A percentile compares a stretch with the other conserved stretches of the same genome.
Conservation (phyloP, 352 stramenopile genomes). For the Blastocystis sp. region DNA sequence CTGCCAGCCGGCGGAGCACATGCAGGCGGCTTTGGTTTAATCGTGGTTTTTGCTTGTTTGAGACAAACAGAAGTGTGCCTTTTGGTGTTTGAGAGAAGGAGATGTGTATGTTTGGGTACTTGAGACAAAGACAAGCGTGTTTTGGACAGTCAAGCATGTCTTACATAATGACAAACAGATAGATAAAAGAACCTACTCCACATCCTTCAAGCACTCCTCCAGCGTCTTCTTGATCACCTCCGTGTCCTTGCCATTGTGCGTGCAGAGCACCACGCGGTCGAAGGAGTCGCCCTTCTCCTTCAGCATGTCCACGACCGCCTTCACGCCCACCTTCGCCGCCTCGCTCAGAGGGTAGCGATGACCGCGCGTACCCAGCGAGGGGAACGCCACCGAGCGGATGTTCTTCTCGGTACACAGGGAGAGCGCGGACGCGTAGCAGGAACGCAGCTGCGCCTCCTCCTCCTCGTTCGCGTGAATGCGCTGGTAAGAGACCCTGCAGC, state of each 20-base stretch:
- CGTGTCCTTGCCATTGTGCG: slow-evolving; percentile 4
- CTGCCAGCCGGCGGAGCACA: neutral
- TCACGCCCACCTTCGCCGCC: neutral
- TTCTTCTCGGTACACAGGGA: slow-evolving; percentile 15
- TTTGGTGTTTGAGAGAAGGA: neutral
- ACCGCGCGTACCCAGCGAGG: slow-evolving; percentile 7
- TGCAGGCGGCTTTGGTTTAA: neutral
- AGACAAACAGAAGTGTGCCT: no score
- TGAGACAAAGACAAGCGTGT: neutral
- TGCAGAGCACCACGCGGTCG: slow-evolving; percentile 34
- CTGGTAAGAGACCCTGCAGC: slow-evolving; percentile 23
- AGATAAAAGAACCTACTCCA: neutral
- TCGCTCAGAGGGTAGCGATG: slow-evolving; percentile 47
- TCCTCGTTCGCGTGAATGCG: slow-evolving; percentile 17
- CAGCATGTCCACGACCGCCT: neutral
- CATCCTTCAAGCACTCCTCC: neutral
- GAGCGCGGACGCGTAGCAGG: slow-evolving; percentile 1
- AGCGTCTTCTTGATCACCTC: neutral
- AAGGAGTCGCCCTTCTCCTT: neutral
- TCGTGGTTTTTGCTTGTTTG: neutral
- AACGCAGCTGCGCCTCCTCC: neutral
- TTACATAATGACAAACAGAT: neutral
- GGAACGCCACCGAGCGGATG: slow-evolving; percentile 24
- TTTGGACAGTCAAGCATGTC: neutral
- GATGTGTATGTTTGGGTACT: neutral